Percentiles rank a stretch among this genome's conserved stretches.
phyloP scores from a whole-genome alignment of 75 land plant species.

The Ceratopteris richardii region DNA sequence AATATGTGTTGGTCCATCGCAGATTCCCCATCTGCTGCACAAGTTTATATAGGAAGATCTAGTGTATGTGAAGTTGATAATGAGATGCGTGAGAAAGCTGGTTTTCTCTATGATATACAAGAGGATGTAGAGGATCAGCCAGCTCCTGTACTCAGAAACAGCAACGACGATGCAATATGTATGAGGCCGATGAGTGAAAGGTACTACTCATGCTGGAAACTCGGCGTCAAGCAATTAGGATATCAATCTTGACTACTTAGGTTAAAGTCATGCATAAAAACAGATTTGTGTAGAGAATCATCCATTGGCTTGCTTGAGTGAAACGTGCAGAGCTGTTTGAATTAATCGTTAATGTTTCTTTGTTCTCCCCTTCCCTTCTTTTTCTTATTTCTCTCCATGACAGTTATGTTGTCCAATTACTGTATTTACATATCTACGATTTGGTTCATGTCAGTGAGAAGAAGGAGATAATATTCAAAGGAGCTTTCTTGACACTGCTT shows the following conservation, averaged over 20 bases:
- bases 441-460: conserved; percentile 59
- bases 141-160: conserved; percentile 8
- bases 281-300: no score
- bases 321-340: no score
- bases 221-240: no score
- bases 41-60: conserved; percentile 56
- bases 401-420: no score
- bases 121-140: conserved; percentile 38
- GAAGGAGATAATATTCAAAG: conserved; percentile 59
- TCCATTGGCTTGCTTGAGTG: no score
- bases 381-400: neutral
- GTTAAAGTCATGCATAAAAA: no score
- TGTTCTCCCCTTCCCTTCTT: neutral
- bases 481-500: conserved; percentile 67
- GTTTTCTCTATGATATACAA: conserved; percentile 27
- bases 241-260: no score
- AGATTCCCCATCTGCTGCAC: conserved; percentile 67
- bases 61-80: conserved; percentile 17
- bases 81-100: conserved; percentile 28
- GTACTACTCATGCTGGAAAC: conserved; percentile 14
- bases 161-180: conserved; percentile 35
- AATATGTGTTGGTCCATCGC: conserved; percentile 81
- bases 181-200: conserved; percentile 68
- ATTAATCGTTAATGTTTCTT: no score
- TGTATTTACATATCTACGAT: no score